Evolutionary conservation across 2,329 filamentous ascomycete species (phyloP), one percentile per base, ranked within the genome.

Genomic region (Trichoderma sp.): DNA sequence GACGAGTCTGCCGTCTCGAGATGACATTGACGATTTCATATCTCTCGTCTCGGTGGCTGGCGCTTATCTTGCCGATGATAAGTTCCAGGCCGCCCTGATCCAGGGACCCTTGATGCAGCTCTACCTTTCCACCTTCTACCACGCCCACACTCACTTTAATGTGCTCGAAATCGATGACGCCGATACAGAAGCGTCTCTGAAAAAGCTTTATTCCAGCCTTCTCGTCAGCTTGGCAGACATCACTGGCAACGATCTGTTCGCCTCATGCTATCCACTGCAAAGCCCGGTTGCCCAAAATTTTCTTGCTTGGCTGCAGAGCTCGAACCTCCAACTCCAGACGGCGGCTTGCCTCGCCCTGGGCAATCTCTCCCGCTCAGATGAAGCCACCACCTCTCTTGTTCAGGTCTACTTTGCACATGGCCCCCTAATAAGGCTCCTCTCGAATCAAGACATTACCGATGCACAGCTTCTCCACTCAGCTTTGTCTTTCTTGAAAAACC

Each of bases 401-500:
- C 78, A 82, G 11, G 77, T 73, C 3, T 77, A 83, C 23, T 71
- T 81, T 1, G 82, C 82, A 4, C 82, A 84, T 71, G 76, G 83
- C 8, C 83, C 85, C 0, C 80, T 91, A 2, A 77, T 85, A 61
- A 70, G 77, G 1, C 78, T 88, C 17, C 79, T 91, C 23, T 77
- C 81, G 9, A 78, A 85, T 30, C 75, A 81, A 0, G 74, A 79
- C 9, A 77, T 85, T 53, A 78, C 75, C 8, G 83, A 86, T 73
- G 78, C 84, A 1, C 87, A 90, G 73, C 84, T 89, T 17, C 81
- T 89, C 0, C 88, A 91, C 76, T 84, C 88, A 1, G 81, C 83
- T 2, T 81, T 91, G 20, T 86, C 88, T 8, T 90, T 90, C 75
- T 84, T 91, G 72, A 91, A 90, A 78, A 91, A 91, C 77, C 85